Conservation (phyloP, 345 rosid species). For the Ricinus communis region DNA sequence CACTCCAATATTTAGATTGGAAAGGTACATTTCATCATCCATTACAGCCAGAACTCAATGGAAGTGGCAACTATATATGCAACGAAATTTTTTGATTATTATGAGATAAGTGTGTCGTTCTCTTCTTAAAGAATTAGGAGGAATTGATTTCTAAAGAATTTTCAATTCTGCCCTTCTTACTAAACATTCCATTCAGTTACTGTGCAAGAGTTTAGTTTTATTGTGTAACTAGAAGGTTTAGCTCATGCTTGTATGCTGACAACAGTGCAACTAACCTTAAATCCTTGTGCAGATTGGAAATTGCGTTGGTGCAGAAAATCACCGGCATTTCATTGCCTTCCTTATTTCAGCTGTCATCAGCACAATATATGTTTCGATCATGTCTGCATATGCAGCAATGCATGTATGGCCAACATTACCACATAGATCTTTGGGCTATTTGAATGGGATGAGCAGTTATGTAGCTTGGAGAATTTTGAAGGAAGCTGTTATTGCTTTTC, state of each 20-base stretch:
- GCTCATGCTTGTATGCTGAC: not conserved
- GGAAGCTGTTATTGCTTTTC: conserved; percentile 46
- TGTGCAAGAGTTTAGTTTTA: conserved; percentile 20
- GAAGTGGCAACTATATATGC: too few species aligned
- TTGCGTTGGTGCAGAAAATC: conserved; percentile 91
- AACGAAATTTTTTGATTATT: too few species aligned
- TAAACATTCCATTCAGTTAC: not conserved
- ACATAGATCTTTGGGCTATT: conserved; percentile 11
- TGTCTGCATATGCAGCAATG: conserved; percentile 44
- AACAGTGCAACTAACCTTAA: conserved; percentile 42
- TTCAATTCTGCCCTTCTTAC: too few species aligned
- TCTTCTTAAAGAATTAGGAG: too few species aligned
- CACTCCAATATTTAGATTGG: too few species aligned
- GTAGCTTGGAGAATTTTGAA: conserved; percentile 42
- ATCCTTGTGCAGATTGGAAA: conserved; percentile 83
- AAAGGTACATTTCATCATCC: too few species aligned
- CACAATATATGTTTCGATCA: conserved; percentile 21
- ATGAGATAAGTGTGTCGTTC: too few species aligned
- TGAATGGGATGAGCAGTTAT: conserved; percentile 19
- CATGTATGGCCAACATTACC: conserved; percentile 54
- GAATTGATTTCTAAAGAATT: too few species aligned
- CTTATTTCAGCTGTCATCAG: conserved; percentile 61
- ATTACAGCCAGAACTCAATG: too few species aligned
- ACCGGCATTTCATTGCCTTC: conserved; percentile 48
- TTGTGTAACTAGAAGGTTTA: conserved; percentile 6